Evolutionary conservation across 441 rosid species (phyloP).

Genomic region (Adansonia grandidieri): DNA sequence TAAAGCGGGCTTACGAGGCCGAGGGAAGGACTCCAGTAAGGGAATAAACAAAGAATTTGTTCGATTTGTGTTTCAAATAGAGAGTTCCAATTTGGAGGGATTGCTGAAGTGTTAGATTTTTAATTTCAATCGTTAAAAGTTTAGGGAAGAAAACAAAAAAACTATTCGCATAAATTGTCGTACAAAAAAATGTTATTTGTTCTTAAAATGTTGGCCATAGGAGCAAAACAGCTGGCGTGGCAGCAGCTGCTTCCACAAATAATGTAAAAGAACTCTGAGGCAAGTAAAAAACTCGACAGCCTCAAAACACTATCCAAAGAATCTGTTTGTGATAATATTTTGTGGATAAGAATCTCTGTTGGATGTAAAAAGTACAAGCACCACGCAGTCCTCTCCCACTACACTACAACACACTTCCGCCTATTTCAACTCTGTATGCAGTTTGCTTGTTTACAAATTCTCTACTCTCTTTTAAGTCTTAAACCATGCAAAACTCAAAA

Average conservation of each 20-base stretch:
- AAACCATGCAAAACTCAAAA: neutral
- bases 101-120: neutral
- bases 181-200: neutral
- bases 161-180: neutral
- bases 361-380: constrained; percentile 9
- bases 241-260: constrained; percentile 9
- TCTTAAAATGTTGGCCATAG: neutral
- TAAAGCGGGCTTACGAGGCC: neutral
- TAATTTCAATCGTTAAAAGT: neutral
- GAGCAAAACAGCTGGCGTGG: constrained; percentile 9
- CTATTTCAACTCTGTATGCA: neutral
- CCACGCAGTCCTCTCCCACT: neutral
- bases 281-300: constrained; percentile 15
- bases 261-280: neutral
- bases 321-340: constrained; percentile 23
- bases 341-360: constrained; percentile 26
- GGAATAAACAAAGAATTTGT: neutral
- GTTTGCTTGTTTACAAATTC: neutral
- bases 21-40: no score
- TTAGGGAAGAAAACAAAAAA: neutral
- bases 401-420: constrained; percentile 7
- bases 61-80: neutral
- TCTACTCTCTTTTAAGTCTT: neutral
- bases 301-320: constrained; percentile 20
- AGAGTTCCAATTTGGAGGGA: neutral